These are phyloP conservation scores for Spathaspora arborariae DNA, from an alignment of 805 yeast species.

Conservation along the genomic window DNA sequence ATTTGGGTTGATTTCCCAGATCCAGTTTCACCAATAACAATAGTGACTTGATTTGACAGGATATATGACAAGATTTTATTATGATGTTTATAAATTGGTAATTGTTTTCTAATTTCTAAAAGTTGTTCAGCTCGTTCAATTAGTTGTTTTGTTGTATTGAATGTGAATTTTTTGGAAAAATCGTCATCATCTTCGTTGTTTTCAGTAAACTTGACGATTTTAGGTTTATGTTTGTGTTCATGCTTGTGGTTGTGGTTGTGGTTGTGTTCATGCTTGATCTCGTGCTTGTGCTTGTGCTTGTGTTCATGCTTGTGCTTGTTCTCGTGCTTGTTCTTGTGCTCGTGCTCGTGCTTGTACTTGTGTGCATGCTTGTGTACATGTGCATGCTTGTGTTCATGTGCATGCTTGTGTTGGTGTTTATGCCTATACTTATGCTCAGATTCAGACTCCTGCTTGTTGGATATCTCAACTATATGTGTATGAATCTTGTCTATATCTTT, in stretches of 20 bases:
- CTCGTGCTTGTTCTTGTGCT: neutral
- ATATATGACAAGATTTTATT: constrained; percentile 58
- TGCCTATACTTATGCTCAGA: constrained; percentile 4
- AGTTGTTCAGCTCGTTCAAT: constrained; percentile 41
- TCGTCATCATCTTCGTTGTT: constrained; percentile 24
- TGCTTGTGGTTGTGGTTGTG: constrained; percentile 2
- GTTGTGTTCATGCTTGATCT: constrained; percentile 6
- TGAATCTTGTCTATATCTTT: neutral
- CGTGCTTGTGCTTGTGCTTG: constrained; percentile 1
- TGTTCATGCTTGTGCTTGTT: neutral
- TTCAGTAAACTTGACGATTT: constrained; percentile 12
- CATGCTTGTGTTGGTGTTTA: neutral
- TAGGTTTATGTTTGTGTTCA: constrained; percentile 6
- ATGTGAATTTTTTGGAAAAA: constrained; percentile 9
- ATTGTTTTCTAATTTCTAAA: constrained; percentile 47
- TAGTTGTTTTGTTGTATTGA: constrained; percentile 16
- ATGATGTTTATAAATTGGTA: constrained; percentile 77
- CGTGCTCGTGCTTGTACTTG: neutral
- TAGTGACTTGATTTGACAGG: constrained; percentile 57
- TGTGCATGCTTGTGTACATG: constrained; percentile 1
- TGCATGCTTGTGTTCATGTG: constrained; percentile 2
- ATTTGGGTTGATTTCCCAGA: constrained; percentile 97
- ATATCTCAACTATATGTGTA: neutral
- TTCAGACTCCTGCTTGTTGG: neutral
- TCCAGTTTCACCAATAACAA: constrained; percentile 95